Evolutionary conservation across 2,329 filamentous ascomycete genomes (phyloP).

Genomic region (Aureobasidium sp.): DNA sequence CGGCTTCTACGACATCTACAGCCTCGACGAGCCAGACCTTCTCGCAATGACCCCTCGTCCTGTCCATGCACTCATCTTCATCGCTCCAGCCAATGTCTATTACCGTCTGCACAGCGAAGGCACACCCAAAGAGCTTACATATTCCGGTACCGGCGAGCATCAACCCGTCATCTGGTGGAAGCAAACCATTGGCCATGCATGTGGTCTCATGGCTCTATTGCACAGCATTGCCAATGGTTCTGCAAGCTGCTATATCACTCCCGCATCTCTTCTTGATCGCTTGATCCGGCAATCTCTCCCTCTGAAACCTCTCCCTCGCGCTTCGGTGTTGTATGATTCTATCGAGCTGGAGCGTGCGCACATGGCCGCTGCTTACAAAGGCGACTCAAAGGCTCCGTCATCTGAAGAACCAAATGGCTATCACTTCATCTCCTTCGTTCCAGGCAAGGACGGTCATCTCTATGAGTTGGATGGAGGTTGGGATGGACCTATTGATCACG

Average conservation of each 20-base stretch:
- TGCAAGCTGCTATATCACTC: conserved; percentile 36
- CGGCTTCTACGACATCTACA: conserved; percentile 49
- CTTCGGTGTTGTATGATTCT: conserved; percentile 46
- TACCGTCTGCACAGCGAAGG: conserved; percentile 39
- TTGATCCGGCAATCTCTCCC: conserved; percentile 40
- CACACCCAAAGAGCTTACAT: conserved; percentile 34
- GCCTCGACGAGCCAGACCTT: conserved; percentile 44
- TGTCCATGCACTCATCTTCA: conserved; percentile 45
- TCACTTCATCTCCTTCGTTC: conserved; percentile 44
- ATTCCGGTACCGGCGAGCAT: conserved; percentile 39
- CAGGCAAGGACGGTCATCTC: too few relatives aligned
- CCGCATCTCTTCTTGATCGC: conserved; percentile 39
- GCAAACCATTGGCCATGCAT: conserved; percentile 53
- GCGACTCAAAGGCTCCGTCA: conserved; percentile 33
- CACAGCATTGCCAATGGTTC: conserved; percentile 48
- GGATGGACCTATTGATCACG: too few relatives aligned
- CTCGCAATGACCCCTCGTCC: conserved; percentile 47
- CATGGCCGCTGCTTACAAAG: conserved; percentile 35
- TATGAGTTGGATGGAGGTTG: too few relatives aligned
- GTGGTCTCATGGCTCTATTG: conserved; percentile 52
- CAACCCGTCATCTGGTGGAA: conserved; percentile 54
- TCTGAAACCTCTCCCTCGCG: conserved; percentile 40
- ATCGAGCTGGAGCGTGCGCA: conserved; percentile 39
- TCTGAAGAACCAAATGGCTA: conserved; percentile 30
- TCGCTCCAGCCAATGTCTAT: conserved; percentile 33